Base-by-base conservation (phyloP, 768 basidiomycete species). In the Guyanaporus albipodus region DNA sequence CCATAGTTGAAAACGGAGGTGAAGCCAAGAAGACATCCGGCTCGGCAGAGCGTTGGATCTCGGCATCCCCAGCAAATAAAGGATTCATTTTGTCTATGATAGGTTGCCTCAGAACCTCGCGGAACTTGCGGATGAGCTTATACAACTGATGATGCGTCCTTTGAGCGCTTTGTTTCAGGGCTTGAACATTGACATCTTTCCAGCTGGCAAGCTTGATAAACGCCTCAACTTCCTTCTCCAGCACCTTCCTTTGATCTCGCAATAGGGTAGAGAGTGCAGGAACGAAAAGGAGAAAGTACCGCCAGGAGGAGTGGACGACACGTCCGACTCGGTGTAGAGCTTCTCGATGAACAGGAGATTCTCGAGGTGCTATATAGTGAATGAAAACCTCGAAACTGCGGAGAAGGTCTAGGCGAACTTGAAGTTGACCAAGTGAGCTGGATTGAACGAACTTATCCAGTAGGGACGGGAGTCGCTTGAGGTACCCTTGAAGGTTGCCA, bases 181-280 rank as follows among this genome's bases (percentile, higher is more conserved):
- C 93, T 53, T 90, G 85, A 9, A 98, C 87, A 58, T 98, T 99
- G 61, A 93, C 73, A 60, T 99, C 96, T 66, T 89, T 96, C 96
- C 96, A 98, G 59, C 93, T 97, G 2, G 96, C 96, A 36, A 99
- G 74, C 65, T 93, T 95, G 72, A 98, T 85, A 61, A 92, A 85
- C 35, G 78, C 82, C 48, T 75, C 79, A 42, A 97, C 77, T 46
- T 94, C 87, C 56, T 82, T 86, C 67, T 97, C 91, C 26, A 96
- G 63, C 0, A 56, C 59, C 1, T 64, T 66, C 40, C 84, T 78
- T 59, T 88, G 83, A 15, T 74, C 65, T 4, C 61, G 55, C 23
- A 96, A 67, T n/a, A 71, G 71, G 3, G 67, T 58, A 2, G 66
- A 57, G 23, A 93, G 62, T 11, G 68, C 60, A 1, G 68, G 53